Evolutionary conservation across 345 rosid species (phyloP), one percentile per base, ranked within the genome.

Genomic region (Fremontodendron californicum): DNA sequence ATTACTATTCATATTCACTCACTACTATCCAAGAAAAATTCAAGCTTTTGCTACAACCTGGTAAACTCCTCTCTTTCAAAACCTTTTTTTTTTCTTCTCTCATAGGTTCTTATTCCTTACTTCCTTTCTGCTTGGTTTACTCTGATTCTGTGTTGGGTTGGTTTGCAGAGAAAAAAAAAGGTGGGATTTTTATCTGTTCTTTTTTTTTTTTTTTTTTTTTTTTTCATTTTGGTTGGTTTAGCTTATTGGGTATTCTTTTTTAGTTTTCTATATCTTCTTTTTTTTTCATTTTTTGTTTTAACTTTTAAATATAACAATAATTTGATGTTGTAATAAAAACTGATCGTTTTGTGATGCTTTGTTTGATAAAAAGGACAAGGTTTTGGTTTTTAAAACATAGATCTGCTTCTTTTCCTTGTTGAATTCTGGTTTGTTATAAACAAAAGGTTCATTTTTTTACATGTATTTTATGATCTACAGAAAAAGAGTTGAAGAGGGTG

Each of bases 321-420:
- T 5, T 57, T 58, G 2, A 60, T 25, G 72, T 80, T 69, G 73
- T 74, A 18, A 18, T 71, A 37, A 66, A 52, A 61, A 51, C 58
- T 48, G 25, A 65, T 54, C 18, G 37, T 70, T 60, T 55, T 63
- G 49, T 60, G 74, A 27, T 29, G 73, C 25, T 21, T n/a, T 31
- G 18, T 62, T 45, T 75, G 9, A 25, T 40, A 27, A 6, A 29
- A 42, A 42, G 29, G 67, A 21, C 21, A 23, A 63, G 13, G 39
- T 54, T n/a, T 61, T 58, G 1, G 5, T 71, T 54, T 25, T 27
- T 67, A 79, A 74, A 60, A 63, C 39, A 39, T 82, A 75, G 89
- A 83, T 90, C 87, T 89, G 75, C 79, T 69, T 75, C 63, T 77
- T 79, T 76, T 46, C 45, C 10, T 65, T 77, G 21, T 78, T 37